A percentile compares a stretch with the other conserved stretches of the same genome.
These are phyloP conservation scores for Trichoderma sp. DNA, from an alignment of 2,329 filamentous ascomycete genomes.

Conservation along the genomic window DNA sequence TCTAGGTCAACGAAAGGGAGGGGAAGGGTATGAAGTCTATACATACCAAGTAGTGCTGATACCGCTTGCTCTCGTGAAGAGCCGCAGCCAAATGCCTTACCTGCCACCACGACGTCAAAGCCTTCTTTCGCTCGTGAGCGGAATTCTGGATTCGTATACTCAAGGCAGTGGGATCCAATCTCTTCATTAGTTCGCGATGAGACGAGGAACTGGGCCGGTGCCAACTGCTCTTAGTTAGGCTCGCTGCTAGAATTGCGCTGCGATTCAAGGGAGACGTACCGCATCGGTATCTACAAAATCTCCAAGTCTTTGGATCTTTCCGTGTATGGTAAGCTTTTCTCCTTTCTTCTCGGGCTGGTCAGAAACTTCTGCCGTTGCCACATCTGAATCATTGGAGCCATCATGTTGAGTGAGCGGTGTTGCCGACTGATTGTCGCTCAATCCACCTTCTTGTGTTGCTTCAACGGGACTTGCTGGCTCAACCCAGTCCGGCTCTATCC, in stretches of 20 bases:
- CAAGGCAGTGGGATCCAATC: constrained; percentile 39
- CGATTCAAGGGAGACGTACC: constrained; percentile 26
- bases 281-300: constrained; percentile 46
- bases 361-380: neutral
- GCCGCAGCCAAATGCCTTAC: constrained; percentile 45
- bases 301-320: constrained; percentile 40
- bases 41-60: constrained; percentile 31
- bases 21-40: neutral
- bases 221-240: constrained; percentile 31
- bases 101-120: constrained; percentile 42
- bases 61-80: constrained; percentile 45
- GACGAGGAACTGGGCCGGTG: constrained; percentile 35
- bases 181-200: constrained; percentile 29
- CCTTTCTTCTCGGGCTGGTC: neutral
- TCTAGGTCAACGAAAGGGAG: neutral
- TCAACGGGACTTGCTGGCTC: neutral
- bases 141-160: constrained; percentile 41
- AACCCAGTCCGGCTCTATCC: neutral
- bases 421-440: neutral
- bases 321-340: constrained; percentile 24
- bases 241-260: neutral
- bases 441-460: neutral
- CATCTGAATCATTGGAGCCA: neutral
- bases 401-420: neutral
- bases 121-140: constrained; percentile 36